phyloP scores from a whole-genome alignment of 1,284 basidiomycete species.

The Marasmius tenuissimus region DNA sequence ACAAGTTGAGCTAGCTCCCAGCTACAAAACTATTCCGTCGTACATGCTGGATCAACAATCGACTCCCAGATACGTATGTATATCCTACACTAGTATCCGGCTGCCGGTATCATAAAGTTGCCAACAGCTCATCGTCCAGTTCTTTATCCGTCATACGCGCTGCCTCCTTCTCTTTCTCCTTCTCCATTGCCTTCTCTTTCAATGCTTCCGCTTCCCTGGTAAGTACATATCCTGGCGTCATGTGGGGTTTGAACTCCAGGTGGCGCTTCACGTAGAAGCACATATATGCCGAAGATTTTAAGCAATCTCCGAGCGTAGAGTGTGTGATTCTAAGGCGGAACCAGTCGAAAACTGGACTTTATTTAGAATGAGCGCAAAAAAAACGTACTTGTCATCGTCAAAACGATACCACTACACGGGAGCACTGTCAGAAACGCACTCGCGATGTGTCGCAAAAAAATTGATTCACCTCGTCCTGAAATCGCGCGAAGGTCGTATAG shows the following conservation, averaged over 20 bases:
- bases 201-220: conserved; percentile 67
- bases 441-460: neutral
- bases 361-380: neutral
- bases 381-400: conserved; percentile 87
- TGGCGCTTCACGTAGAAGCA: conserved; percentile 90
- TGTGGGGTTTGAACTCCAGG: conserved; percentile 75
- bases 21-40: no score
- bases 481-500: conserved; percentile 84
- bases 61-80: neutral
- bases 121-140: conserved; percentile 61
- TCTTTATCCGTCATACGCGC: conserved; percentile 39
- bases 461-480: conserved; percentile 66
- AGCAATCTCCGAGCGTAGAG: conserved; percentile 65
- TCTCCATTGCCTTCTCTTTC: conserved; percentile 62
- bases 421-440: conserved; percentile 5
- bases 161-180: conserved; percentile 42
- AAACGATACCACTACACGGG: conserved; percentile 84
- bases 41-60: no score
- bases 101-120: conserved; percentile 15
- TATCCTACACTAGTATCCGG: neutral
- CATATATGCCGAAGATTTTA: conserved; percentile 83
- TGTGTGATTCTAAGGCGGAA: conserved; percentile 58
- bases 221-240: conserved; percentile 68
- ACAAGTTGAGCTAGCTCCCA: no score
- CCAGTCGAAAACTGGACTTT: neutral